Evolutionary conservation across 169 alveolate genomes (phyloP), one percentile per base, ranked within the genome.

Genomic region (Plasmodium blacklocki): DNA sequence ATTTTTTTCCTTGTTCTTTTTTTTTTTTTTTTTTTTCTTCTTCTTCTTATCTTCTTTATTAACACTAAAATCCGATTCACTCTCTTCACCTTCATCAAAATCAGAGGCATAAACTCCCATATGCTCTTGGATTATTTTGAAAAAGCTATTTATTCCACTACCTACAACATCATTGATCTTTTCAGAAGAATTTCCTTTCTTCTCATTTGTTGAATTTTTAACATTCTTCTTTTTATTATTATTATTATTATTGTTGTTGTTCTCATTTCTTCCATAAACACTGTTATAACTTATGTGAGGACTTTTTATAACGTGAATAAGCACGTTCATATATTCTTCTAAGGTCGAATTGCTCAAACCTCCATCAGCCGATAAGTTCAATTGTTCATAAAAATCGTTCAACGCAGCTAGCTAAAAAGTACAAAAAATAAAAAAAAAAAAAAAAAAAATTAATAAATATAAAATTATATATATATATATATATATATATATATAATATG

Each of bases 301-400:
- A 32, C 52, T 47, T 39, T 67, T 70, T 32, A 86, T 86, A 32
- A 86, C 92, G 26, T 86, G 92, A 32, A 86, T 86, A 32, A 86
- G 47, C 32, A 86, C 92, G 49, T 86, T 86, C 23, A 86, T 86
- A 73, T 86, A 86, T 86, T 86, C 92, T 54, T 86, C 92, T 75
- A 86, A 60, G 7, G 62, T 72, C 21, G 88, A 64, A 62, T 56
- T 64, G 56, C 78, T 59, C 45, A 86, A 19, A n/a, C 92, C 92
- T 23, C 88, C 87, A 21, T 86, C 92, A 15, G 73, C 76, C 18
- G 92, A 86, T 39, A 86, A 64, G 29, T 86, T 86, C 64, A 86
- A 15, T 26, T 86, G 86, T 39, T 86, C 92, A 23, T 86, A 86
- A 70, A 86, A 72, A 47, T 86, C 92, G 62, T 86, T 86, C 78